Percentiles rank a stretch among this genome's conserved stretches.
phyloP scores from a whole-genome alignment of 768 basidiomycete species.

The Coprinellus micaceus region DNA sequence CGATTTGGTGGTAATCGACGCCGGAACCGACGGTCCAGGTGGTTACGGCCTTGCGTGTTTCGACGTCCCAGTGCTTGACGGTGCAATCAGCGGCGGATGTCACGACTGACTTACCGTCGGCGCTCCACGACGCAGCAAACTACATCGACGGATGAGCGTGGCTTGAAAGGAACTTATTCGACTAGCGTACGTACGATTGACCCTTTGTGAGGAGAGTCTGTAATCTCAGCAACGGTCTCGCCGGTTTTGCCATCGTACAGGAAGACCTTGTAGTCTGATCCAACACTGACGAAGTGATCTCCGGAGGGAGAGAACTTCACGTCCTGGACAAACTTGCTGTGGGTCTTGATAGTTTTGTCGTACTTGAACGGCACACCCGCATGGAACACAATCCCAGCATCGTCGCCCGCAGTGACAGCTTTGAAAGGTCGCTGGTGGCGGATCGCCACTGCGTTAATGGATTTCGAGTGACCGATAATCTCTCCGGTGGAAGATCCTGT shows the following conservation, averaged over 20 bases:
- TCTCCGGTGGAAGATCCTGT: constrained; percentile 83
- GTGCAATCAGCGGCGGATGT: constrained; percentile 86
- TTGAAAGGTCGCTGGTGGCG: constrained; percentile 87
- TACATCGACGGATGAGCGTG: no score
- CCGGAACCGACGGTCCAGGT: constrained; percentile 74
- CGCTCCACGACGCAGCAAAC: constrained; percentile 81
- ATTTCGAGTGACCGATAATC: constrained; percentile 86
- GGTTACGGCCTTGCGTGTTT: constrained; percentile 59
- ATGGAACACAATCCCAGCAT: constrained; percentile 77
- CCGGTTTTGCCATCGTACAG: constrained; percentile 90
- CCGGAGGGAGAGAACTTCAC: constrained; percentile 81
- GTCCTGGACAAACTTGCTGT: constrained; percentile 91
- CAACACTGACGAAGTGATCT: constrained; percentile 81
- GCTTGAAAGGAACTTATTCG: no score
- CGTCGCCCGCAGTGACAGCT: constrained; percentile 86
- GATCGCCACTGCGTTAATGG: constrained; percentile 85
- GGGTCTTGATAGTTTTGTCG: constrained; percentile 84
- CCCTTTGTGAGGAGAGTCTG: constrained; percentile 68
- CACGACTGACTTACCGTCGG: constrained; percentile 66
- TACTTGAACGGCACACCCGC: constrained; percentile 85
- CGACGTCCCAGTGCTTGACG: constrained; percentile 88
- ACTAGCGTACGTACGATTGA: constrained; percentile 64
- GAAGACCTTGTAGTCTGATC: constrained; percentile 83
- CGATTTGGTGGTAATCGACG: constrained; percentile 81
- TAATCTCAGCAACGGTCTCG: constrained; percentile 67